Evolutionary conservation across 441 rosid genomes (phyloP), one percentile per base, ranked within the genome.

Genomic region (Rhodomyrtus psidioides): DNA sequence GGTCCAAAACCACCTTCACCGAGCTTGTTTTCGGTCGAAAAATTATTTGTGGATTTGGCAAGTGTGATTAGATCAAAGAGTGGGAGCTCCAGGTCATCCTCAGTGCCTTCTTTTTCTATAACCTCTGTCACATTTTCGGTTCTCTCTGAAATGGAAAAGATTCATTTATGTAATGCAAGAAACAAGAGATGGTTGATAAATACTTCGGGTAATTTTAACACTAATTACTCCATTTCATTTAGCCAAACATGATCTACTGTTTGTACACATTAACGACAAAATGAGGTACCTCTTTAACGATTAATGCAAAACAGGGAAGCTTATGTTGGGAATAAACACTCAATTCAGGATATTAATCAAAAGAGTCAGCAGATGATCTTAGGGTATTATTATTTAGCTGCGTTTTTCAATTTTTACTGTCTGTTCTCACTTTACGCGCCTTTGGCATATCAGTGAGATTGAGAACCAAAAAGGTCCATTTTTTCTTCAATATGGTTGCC

Each of bases 31-130:
- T 82, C n/a, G 9, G 12, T 24, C 0, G 83, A 82, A 54, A 82
- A 82, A 54, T 82, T 82, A 42, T 82, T 82, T 53, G 83, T 82
- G 58, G 28, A 82, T 53, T 82, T 54, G 44, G 58, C 59, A 82
- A 82, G 56, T 82, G 39, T 82, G 39, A 39, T 39, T 17, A 53
- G 83, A 82, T 82, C 83, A 82, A 54, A 82, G 58, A 55, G 56
- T 82, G 83, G 83, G 60, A 82, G 83, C 59, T 82, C 83, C 56
- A 82, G 46, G 83, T 53, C 83, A 82, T 82, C 59, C 58, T 82
- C 24, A 0, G 34, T 10, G 58, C 59, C 83, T 82, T 82, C 83
- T 28, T 53, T 34, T 21, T 53, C 24, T 82, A 28, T 39, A 54
- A 30, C 46, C 54, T 82, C 60, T 19, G 44, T 28, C 46, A 1